A percentile compares a stretch with the other conserved stretches of the same genome.
Conservation (phyloP, 2,329 filamentous ascomycete genomes). For the Cladophialophora carrionii region DNA sequence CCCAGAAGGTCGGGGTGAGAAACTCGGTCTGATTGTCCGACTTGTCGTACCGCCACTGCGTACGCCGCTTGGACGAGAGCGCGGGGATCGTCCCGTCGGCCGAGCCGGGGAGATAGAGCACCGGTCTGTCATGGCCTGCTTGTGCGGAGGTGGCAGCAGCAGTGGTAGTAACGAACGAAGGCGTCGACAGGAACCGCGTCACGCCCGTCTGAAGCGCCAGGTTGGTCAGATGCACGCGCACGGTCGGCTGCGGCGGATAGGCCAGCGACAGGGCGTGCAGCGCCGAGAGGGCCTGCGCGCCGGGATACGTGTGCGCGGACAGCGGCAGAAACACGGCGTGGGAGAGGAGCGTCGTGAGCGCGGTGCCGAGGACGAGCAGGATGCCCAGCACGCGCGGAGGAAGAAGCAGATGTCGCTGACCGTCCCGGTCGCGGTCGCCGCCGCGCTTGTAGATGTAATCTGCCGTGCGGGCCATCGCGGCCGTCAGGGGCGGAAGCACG, state of each 20-base stretch:
- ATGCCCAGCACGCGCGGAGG: constrained; percentile 60
- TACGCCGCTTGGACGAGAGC: constrained; percentile 21
- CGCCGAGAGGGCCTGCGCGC: constrained; percentile 71
- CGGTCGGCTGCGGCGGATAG: constrained; percentile 36
- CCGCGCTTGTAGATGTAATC: constrained; percentile 68
- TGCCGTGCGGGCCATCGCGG: constrained; percentile 73
- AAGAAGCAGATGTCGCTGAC: constrained; percentile 54
- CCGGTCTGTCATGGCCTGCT: constrained; percentile 27
- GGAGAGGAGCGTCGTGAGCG: constrained; percentile 64
- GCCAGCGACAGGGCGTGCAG: constrained; percentile 44
- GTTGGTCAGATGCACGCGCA: constrained; percentile 61
- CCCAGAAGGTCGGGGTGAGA: constrained; percentile 59
- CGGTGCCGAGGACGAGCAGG: constrained; percentile 62
- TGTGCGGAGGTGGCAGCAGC: constrained; percentile 18
- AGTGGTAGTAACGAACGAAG: constrained; percentile 17
- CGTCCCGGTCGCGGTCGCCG: no score
- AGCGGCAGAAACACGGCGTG: constrained; percentile 73
- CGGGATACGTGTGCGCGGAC: constrained; percentile 91
- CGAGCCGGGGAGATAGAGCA: constrained; percentile 37
- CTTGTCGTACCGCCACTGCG: constrained; percentile 63
- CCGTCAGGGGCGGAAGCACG: constrained; percentile 77
- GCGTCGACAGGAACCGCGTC: constrained; percentile 60
- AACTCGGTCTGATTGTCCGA: constrained; percentile 57
- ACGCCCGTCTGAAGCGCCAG: constrained; percentile 66
- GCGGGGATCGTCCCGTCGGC: constrained; percentile 34